Percentiles rank a stretch among this genome's conserved stretches.
phyloP scores from a whole-genome alignment of 2,329 filamentous ascomycete genomes.

The Pseudogymnoascus sp. region DNA sequence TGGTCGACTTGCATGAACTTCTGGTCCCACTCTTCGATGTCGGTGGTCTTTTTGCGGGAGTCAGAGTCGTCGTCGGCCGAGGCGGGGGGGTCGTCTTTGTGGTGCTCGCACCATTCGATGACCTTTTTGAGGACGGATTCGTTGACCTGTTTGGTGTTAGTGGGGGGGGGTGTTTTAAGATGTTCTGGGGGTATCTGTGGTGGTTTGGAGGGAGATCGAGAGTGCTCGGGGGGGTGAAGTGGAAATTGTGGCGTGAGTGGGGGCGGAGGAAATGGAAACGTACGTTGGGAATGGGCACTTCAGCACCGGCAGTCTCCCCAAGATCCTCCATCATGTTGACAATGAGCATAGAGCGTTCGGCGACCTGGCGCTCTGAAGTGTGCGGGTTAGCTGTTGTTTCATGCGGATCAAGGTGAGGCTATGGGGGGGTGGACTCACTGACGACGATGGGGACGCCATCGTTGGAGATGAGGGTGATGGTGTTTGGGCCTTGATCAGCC shows the following conservation, averaged over 20 bases:
- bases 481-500: conserved; percentile 11
- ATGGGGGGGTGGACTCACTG: conserved; percentile 33
- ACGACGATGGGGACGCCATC: conserved; percentile 40
- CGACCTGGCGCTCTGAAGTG: conserved; percentile 63
- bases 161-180: not conserved
- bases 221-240: not conserved
- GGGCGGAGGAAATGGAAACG: conserved; percentile 21
- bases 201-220: conserved; percentile 13
- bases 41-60: conserved; percentile 93
- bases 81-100: conserved; percentile 79
- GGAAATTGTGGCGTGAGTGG: conserved; percentile 8
- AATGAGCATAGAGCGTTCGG: conserved; percentile 87
- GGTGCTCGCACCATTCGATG: conserved; percentile 95
- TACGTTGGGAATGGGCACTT: conserved; percentile 77
- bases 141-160: conserved; percentile 54
- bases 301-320: conserved; percentile 47
- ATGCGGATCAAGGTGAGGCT: too few species aligned
- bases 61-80: conserved; percentile 84
- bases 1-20: conserved; percentile 99
- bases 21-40: conserved; percentile 99
- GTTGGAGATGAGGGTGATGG: conserved; percentile 40
- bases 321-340: conserved; percentile 98
- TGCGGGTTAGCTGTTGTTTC: not conserved
- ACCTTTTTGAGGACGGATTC: conserved; percentile 92
- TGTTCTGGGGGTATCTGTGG: not conserved